Evolutionary conservation across 2,329 filamentous ascomycete species (phyloP).

Genomic region (Huntiella abstrusa): DNA sequence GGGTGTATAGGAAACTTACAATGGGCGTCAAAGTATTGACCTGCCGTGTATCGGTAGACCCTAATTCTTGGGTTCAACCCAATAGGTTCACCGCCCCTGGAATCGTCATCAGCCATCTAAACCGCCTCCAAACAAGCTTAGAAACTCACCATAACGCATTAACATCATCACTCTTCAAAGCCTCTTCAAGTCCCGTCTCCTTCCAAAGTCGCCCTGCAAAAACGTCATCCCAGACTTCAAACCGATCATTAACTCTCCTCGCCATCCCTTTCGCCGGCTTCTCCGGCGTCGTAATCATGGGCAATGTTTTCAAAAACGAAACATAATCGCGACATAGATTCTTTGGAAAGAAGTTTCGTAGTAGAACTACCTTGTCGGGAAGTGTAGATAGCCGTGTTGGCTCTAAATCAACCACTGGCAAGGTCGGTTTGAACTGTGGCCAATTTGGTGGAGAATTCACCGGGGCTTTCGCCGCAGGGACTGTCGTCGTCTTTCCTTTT

Average conservation of each 20-base stretch:
- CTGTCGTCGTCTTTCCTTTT: slow-evolving; percentile 13
- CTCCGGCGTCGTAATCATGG: slow-evolving; percentile 58
- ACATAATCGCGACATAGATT: slow-evolving; percentile 60
- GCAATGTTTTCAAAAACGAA: slow-evolving; percentile 48
- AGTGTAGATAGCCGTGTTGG: slow-evolving; percentile 32
- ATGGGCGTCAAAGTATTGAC: slow-evolving; percentile 84
- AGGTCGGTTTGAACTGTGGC: slow-evolving; percentile 51
- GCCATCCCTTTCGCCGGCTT: slow-evolving; percentile 66
- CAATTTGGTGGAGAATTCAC: slow-evolving; percentile 31
- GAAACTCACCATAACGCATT: slow-evolving; percentile 26
- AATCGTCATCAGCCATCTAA: background rate
- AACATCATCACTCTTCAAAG: slow-evolving; percentile 25
- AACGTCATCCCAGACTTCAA: slow-evolving; percentile 54
- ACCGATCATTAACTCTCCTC: slow-evolving; percentile 74
- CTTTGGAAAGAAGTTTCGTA: slow-evolving; percentile 56
- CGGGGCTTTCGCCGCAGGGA: slow-evolving; percentile 13
- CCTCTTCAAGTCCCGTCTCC: slow-evolving; percentile 52
- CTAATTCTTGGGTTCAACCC: slow-evolving; percentile 78
- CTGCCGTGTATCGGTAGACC: slow-evolving; percentile 68
- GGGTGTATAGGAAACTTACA: slow-evolving; percentile 36
- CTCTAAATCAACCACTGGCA: slow-evolving; percentile 45
- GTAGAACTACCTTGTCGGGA: slow-evolving; percentile 48
- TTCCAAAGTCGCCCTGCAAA: slow-evolving; percentile 66
- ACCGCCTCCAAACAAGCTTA: background rate
- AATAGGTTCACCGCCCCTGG: slow-evolving; percentile 66